Base-by-base conservation (phyloP, 2,329 filamentous ascomycete species). In the Fusarium dlaminii region DNA sequence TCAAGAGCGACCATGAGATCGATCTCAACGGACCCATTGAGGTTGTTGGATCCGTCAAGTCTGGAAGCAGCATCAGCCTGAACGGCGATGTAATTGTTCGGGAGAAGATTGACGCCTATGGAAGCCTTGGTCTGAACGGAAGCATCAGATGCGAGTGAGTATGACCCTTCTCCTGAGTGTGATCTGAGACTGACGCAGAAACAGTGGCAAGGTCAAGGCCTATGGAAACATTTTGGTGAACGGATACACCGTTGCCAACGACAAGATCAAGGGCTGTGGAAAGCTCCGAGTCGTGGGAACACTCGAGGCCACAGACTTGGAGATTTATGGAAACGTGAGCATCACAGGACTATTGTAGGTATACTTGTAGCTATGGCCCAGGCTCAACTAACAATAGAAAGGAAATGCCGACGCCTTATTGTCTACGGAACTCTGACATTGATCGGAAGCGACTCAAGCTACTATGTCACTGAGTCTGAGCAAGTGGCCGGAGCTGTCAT, bases 401-500 rank as follows among this genome's bases (percentile, higher is more conserved):
- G 79, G 61, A 85, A 82, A 70, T 87, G 86, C 77, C 82, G 81
- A 66, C 81, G 76, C 8, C 79, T 87, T 54, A 80, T 84, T 13
- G 82, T 86, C 10, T 86, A 87, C 65, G 84, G 84, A 43, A 86
- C 84, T 5, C 73, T 87, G 65, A 87, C 85, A 0, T 82, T 87
- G 34, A 83, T 87, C 42, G 86, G 86, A 49, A 79, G 82, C 42
- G 78, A 82, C 51, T 87, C 85, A 36, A 81, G 77, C 61, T 87
- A 86, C 60, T 79, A 82, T 48, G 84, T 82, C 8, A 82, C 84
- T n/a, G 82, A 83, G 43, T 78, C 80, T 8, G 83, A 87, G 71
- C 81, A 83, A 52, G 79, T 87, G 12, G 81, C 82, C 57, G 86
- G 86, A 8, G 80, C 84, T 8, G 85, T 84, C 57, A 72, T 86